Evolutionary conservation across 768 basidiomycete species (phyloP).

Genomic region (Leccinum rimulosum): DNA sequence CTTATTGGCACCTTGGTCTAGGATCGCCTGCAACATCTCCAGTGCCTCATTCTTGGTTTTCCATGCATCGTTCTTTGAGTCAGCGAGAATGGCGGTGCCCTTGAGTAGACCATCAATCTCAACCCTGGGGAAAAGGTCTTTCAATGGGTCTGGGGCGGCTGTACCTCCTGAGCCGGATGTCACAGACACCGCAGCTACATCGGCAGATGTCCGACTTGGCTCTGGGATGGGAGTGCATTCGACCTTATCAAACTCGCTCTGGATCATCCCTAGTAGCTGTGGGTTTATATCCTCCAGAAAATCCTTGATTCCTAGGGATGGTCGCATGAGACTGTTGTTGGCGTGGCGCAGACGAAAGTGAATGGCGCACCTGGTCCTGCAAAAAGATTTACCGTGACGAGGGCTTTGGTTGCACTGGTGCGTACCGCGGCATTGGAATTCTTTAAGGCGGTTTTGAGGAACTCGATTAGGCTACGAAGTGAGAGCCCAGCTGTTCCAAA

Average conservation of each 20-base stretch:
- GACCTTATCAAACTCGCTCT: conserved; percentile 89
- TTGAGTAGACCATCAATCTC: conserved; percentile 86
- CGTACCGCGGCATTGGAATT: conserved; percentile 95
- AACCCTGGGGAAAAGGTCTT: conserved; percentile 93
- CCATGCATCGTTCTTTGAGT: conserved; percentile 93
- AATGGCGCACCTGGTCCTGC: conserved; percentile 74
- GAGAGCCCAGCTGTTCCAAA: conserved; percentile 90
- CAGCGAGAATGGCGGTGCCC: conserved; percentile 76
- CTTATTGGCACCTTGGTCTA: conserved; percentile 92
- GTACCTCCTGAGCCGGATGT: conserved; percentile 41
- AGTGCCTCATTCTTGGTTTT: conserved; percentile 95
- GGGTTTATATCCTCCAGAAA: conserved; percentile 94
- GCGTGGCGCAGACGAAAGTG: not conserved
- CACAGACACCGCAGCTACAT: conserved; percentile 55
- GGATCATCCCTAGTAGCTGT: conserved; percentile 88
- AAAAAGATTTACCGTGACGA: conserved; percentile 90
- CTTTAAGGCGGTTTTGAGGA: conserved; percentile 80
- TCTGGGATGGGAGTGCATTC: conserved; percentile 74
- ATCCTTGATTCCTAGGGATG: conserved; percentile 77
- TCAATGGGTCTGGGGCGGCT: conserved; percentile 65
- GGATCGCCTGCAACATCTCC: conserved; percentile 74
- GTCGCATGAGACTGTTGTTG: conserved; percentile 1
- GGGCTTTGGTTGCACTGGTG: conserved; percentile 87
- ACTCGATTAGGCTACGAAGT: conserved; percentile 83
- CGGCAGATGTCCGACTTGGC: conserved; percentile 74